Evolutionary conservation across 176 grass and related monocot genomes (phyloP).

Genomic region (Raddia distichophylla): DNA sequence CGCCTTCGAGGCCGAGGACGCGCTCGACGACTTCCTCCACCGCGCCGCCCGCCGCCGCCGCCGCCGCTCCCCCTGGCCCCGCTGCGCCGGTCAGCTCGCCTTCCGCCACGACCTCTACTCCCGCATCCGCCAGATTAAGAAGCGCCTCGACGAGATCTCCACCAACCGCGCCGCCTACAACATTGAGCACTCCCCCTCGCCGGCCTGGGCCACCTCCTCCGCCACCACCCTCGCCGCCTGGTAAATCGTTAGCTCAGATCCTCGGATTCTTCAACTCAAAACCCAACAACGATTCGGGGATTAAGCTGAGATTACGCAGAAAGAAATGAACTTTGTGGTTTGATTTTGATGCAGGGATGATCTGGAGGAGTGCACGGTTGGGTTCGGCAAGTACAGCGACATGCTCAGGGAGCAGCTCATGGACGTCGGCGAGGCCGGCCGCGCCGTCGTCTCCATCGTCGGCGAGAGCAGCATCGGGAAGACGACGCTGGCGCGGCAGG

Average conservation of each 20-base stretch:
- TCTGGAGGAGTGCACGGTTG: constrained; percentile 46
- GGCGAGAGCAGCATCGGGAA: constrained; percentile 57
- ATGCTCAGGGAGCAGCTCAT: constrained; percentile 45
- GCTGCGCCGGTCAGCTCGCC: constrained; percentile 34
- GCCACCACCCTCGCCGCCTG: constrained; percentile 45
- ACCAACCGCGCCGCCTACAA: constrained; percentile 37
- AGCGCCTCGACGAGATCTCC: constrained; percentile 54
- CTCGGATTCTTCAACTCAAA: not conserved
- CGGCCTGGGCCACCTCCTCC: constrained; percentile 35
- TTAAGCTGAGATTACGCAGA: not conserved
- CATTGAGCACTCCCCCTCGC: constrained; percentile 44
- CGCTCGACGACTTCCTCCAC: constrained; percentile 70
- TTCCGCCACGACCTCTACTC: constrained; percentile 46
- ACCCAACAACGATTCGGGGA: not conserved
- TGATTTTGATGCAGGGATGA: constrained; percentile 40
- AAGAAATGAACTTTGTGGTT: not conserved
- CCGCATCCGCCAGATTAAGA: constrained; percentile 48
- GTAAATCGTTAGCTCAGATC: not conserved
- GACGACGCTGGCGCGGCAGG: constrained; percentile 52
- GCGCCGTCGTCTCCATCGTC: constrained; percentile 51
- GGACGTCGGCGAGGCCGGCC: constrained; percentile 13
- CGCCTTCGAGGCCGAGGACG: constrained; percentile 67
- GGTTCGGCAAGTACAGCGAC: constrained; percentile 46
- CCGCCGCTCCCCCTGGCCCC: not conserved
- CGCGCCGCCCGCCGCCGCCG: not conserved